A percentile compares a stretch with the other conserved stretches of the same genome.
Conservation (phyloP, 768 basidiomycete genomes). For the Phanerodontia chrysosporium region DNA sequence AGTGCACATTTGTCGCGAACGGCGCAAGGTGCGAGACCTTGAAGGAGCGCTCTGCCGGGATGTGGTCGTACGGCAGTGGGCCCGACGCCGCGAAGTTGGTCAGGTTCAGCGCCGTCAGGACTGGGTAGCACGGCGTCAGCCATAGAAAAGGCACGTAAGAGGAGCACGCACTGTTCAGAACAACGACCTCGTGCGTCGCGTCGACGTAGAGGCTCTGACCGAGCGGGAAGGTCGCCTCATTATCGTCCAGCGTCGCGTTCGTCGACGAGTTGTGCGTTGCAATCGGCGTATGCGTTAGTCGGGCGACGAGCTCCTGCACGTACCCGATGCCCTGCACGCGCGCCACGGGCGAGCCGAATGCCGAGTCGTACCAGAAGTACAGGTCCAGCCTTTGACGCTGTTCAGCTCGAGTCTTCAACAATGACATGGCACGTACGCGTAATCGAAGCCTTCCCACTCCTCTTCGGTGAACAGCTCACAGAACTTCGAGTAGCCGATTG, state of each 20-base stretch:
- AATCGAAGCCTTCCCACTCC: conserved; percentile 93
- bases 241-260: conserved; percentile 76
- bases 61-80: conserved; percentile 71
- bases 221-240: conserved; percentile 65
- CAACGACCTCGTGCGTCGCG: conserved; percentile 89
- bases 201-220: conserved; percentile 77
- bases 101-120: conserved; percentile 83
- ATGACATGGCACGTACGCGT: conserved; percentile 48
- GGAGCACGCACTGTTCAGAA: conserved; percentile 62
- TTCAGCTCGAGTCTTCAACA: background rate
- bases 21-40: conserved; percentile 75
- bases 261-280: conserved; percentile 73
- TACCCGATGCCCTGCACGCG: conserved; percentile 77
- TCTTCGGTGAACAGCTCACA: conserved; percentile 86
- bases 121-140: conserved; percentile 23
- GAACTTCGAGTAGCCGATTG: conserved; percentile 87
- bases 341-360: conserved; percentile 79
- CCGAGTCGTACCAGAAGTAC: conserved; percentile 71
- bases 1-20: conserved; percentile 85
- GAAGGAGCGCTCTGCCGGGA: conserved; percentile 63
- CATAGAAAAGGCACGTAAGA: background rate
- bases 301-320: conserved; percentile 77
- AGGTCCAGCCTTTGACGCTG: conserved; percentile 51
- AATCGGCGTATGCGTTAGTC: conserved; percentile 75
- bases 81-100: conserved; percentile 69